These are phyloP conservation scores for Rhizopogon roseolus DNA, from an alignment of 768 basidiomycete genomes.

Conservation along the genomic window DNA sequence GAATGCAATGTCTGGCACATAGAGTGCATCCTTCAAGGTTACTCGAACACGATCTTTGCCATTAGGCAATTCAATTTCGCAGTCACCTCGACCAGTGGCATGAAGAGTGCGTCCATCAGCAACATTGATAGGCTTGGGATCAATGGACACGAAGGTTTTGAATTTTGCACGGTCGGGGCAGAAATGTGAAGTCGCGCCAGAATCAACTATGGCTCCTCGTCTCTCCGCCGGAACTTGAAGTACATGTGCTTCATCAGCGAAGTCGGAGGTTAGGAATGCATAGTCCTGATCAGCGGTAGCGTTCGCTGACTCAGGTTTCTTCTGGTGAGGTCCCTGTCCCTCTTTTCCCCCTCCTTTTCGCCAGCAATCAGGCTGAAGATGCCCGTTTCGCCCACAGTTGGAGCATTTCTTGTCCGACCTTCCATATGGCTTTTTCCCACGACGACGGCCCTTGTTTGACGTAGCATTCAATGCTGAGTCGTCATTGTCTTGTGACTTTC, in stretches of 20 bases:
- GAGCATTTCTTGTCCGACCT: slow-evolving; percentile 12
- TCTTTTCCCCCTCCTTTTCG: slow-evolving; percentile 31
- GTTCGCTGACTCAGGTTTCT: slow-evolving; percentile 7
- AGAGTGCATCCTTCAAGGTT: neutral
- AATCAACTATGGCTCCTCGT: neutral
- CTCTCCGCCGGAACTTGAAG: neutral
- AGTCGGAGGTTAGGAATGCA: neutral
- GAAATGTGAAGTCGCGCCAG: neutral
- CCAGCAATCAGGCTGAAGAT: slow-evolving; percentile 25
- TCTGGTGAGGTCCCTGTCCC: slow-evolving; percentile 28
- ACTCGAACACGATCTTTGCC: slow-evolving; percentile 3
- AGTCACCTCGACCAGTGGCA: slow-evolving; percentile 28
- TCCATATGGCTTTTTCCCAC: neutral
- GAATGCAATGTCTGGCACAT: neutral
- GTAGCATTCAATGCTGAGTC: neutral
- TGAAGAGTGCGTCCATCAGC: slow-evolving; percentile 25
- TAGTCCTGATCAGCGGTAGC: neutral
- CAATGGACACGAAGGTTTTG: neutral
- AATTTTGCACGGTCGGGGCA: slow-evolving; percentile 1
- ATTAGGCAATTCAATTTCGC: slow-evolving; percentile 21
- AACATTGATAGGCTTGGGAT: neutral
- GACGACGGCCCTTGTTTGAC: neutral
- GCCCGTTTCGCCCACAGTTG: slow-evolving; percentile 24
- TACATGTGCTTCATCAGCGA: neutral
- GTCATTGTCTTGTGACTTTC: neutral